Base-by-base conservation (phyloP, 176 grass and related monocot genomes). In the Avena sativa region DNA sequence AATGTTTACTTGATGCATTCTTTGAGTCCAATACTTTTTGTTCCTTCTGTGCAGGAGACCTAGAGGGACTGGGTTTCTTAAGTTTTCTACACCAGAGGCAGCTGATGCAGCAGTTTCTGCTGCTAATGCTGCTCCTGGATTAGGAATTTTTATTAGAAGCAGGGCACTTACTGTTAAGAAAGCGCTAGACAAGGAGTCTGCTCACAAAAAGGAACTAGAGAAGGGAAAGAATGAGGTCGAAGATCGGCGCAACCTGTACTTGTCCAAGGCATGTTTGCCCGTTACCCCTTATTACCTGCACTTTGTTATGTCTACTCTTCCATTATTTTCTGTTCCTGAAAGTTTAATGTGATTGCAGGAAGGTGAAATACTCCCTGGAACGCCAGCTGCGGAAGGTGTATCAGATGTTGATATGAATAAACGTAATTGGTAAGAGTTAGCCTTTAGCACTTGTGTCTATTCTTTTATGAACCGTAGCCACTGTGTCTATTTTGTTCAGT, bases 341-440 rank as follows among this genome's bases (percentile, higher is more conserved):
- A 86, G 61, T 89, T 87, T 61, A 6, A 7, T 88, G 15, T 12
- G 25, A 57, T 85, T 53, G 15, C 64, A 98, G 97, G 97, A 98
- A 88, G 97, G 97, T 87, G 93, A 96, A 88, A 93, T 96, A 81
- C 84, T 98, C 76, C 55, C 94, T 72, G 92, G 89, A 82, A 91
- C 85, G 68, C 93, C 83, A 43, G 93, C 96, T 94, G 92, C 96
- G 2, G 86, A 98, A 85, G 93, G 93, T 74, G 94, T 98, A 58
- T 96, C 97, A 26, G 90, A 96, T 71, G 88, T 81, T 83, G 97
- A 98, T 76, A 96, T 98, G 92, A 92, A 91, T 76, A 98, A 96
- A 79, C 90, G 97, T 43, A 93, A 83, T 81, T 91, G 82, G 94
- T 93, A 91, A 91, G 88, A 80, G 36, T 61, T 88, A 28, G 51